Evolutionary conservation across 805 yeast genomes (phyloP), one percentile per base, ranked within the genome.

Genomic region (Barnettozyma californica): DNA sequence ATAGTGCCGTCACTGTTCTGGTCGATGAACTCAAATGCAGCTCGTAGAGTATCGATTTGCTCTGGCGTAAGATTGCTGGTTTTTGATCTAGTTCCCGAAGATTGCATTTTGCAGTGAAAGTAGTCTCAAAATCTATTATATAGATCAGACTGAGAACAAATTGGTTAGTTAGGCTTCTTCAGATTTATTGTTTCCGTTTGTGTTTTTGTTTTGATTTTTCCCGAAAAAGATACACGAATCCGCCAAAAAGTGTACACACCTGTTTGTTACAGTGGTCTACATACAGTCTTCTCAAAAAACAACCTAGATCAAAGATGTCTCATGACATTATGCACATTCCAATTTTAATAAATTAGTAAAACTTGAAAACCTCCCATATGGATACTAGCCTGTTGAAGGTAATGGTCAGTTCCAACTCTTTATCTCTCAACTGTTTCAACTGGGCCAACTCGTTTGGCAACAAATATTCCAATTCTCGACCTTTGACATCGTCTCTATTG

Each of bases 401-500:
- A 2, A 79, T 80, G 36, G 80, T 62, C 41, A 78, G 71, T 36
- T 70, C 68, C 47, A 79, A 66, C 61, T 86, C 89, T 50, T 78
- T 68, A 25, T 73, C 75, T 49, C 78, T 80, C 53, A 86, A 75
- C 53, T 72, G 71, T 48, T 79, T 78, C 55, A 90, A 70, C 54
- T 87, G 92, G 48, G 80, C 76, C 54, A 87, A 70, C 65, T 92
- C 99, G 43, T 83, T 77, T 19, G 84, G 83, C 36, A 90, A 69
- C 43, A 94, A 67, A 51, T 86, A 74, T 57, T 84, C 89, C 27
- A 77, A 78, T 62, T 88, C 96, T 54, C 78, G 78, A 1, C 94
- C 95, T 59, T 79, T 81, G 16, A 92, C 97, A 61, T 94, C 98
- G 52, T 86, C 95, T 67, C 99, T 78, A 53, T 84, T 84, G 48